Percentiles rank a stretch among this genome's conserved stretches.
Conservation (phyloP, 2,329 filamentous ascomycete genomes). For the Aaosphaeria arxii region DNA sequence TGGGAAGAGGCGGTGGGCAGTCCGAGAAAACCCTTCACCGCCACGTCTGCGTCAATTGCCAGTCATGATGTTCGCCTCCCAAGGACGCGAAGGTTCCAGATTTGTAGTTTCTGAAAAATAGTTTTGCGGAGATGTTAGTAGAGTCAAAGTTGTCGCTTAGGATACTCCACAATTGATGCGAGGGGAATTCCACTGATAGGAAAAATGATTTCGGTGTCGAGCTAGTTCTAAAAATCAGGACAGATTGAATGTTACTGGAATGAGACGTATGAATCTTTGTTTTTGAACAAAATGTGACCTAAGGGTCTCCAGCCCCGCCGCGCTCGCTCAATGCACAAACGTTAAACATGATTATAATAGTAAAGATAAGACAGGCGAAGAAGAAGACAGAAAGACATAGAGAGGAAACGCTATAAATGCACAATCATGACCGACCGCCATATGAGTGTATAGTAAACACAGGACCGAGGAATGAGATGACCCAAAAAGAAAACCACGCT, state of each 20-base stretch:
- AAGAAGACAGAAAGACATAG: conserved; percentile 12
- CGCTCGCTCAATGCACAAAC: conserved; percentile 21
- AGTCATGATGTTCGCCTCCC: conserved; percentile 9
- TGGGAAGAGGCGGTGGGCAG: conserved; percentile 11
- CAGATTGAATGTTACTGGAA: neutral
- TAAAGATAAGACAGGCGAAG: conserved; percentile 1
- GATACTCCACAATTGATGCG: too few relatives aligned
- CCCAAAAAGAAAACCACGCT: conserved; percentile 16
- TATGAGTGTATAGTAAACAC: conserved; percentile 19
- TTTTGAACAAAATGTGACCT: conserved; percentile 4
- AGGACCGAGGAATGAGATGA: conserved; percentile 6
- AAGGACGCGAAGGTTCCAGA: conserved; percentile 4
- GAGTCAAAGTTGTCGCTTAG: too few relatives aligned
- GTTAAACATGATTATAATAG: conserved; percentile 5
- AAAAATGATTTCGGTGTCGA: too few relatives aligned
- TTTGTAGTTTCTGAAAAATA: too few relatives aligned
- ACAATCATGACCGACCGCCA: conserved; percentile 23
- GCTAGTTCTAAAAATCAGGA: too few relatives aligned
- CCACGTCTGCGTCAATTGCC: conserved; percentile 22
- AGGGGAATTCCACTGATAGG: too few relatives aligned
- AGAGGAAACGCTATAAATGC: conserved; percentile 20
- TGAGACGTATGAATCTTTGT: conserved; percentile 6
- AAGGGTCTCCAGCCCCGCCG: conserved; percentile 3
- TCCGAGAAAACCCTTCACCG: conserved; percentile 21
- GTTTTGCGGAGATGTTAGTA: too few relatives aligned